phyloP scores from a whole-genome alignment of 495 filamentous ascomycete genomes.

The Margaritispora aquatica region DNA sequence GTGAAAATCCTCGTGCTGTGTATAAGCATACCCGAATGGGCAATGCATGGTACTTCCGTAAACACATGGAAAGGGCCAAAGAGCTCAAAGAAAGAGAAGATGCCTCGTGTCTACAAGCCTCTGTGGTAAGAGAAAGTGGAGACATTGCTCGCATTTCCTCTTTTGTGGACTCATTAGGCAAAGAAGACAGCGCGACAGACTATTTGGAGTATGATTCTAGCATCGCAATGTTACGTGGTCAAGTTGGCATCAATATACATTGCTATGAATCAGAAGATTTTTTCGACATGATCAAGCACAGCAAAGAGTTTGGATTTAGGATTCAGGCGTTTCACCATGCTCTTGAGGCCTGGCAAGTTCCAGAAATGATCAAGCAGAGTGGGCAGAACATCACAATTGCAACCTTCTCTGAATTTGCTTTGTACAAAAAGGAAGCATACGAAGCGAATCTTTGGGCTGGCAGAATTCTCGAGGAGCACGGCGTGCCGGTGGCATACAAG shows the following conservation, averaged over 20 bases:
- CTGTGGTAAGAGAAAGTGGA: conserved; percentile 24
- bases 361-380: conserved; percentile 45
- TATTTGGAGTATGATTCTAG: conserved; percentile 52
- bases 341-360: conserved; percentile 52
- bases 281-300: conserved; percentile 55
- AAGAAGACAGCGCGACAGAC: conserved; percentile 23
- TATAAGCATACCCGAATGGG: conserved; percentile 49
- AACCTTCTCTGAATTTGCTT: conserved; percentile 55
- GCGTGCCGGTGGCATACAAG: conserved; percentile 44
- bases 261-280: conserved; percentile 62
- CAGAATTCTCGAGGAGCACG: conserved; percentile 53
- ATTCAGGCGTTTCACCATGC: conserved; percentile 61
- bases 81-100: conserved; percentile 46
- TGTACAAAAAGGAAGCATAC: conserved; percentile 59
- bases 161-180: conserved; percentile 8
- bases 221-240: conserved; percentile 50
- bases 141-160: conserved; percentile 19
- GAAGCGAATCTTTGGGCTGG: conserved; percentile 52
- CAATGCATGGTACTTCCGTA: conserved; percentile 57
- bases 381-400: conserved; percentile 42
- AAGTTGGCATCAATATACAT: conserved; percentile 58
- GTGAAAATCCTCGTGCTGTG: conserved; percentile 54
- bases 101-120: conserved; percentile 52
- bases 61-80: conserved; percentile 52
- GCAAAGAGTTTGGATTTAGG: conserved; percentile 58